phyloP scores from a whole-genome alignment of 208 protist genomes.

The Trypanosoma melophagium region DNA sequence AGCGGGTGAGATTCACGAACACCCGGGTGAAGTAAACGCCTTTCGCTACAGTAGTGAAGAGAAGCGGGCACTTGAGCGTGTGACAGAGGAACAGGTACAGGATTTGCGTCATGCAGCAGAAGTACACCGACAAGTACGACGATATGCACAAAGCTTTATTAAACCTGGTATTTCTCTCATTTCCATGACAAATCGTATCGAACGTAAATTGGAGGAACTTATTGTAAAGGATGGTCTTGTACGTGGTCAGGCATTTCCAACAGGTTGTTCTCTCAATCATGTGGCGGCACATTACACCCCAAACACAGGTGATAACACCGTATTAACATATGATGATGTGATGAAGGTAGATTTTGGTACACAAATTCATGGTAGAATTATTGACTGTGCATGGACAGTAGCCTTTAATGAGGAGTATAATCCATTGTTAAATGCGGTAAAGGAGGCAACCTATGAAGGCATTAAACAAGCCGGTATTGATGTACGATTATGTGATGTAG shows the following conservation, averaged over 20 bases:
- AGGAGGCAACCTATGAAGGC: slow-evolving; percentile 97
- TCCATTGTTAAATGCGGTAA: slow-evolving; percentile 93
- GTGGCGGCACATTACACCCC: slow-evolving; percentile 98
- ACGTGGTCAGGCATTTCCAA: slow-evolving; percentile 92
- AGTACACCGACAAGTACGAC: slow-evolving; percentile 92
- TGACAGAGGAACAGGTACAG: slow-evolving; percentile 68
- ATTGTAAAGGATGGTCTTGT: slow-evolving; percentile 90
- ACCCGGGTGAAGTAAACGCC: slow-evolving; percentile 91
- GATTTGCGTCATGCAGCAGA: slow-evolving; percentile 89
- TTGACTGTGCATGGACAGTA: slow-evolving; percentile 98
- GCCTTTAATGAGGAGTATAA: slow-evolving; percentile 97
- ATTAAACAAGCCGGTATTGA: slow-evolving; percentile 96
- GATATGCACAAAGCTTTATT: slow-evolving; percentile 86
- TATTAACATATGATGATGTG: slow-evolving; percentile 95
- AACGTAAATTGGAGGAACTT: slow-evolving; percentile 80
- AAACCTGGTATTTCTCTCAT: slow-evolving; percentile 92
- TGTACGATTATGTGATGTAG: slow-evolving; percentile 94
- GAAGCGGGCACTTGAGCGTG: slow-evolving; percentile 85
- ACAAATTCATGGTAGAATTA: slow-evolving; percentile 97
- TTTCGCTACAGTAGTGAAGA: slow-evolving; percentile 91
- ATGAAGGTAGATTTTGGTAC: slow-evolving; percentile 99
- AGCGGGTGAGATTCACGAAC: slow-evolving; percentile 81
- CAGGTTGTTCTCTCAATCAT: slow-evolving; percentile 95
- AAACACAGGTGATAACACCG: slow-evolving; percentile 95
- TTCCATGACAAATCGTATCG: slow-evolving; percentile 92